These are phyloP conservation scores for Aegilops speltoides DNA, from an alignment of 176 grass and related monocot species.

Conservation along the genomic window DNA sequence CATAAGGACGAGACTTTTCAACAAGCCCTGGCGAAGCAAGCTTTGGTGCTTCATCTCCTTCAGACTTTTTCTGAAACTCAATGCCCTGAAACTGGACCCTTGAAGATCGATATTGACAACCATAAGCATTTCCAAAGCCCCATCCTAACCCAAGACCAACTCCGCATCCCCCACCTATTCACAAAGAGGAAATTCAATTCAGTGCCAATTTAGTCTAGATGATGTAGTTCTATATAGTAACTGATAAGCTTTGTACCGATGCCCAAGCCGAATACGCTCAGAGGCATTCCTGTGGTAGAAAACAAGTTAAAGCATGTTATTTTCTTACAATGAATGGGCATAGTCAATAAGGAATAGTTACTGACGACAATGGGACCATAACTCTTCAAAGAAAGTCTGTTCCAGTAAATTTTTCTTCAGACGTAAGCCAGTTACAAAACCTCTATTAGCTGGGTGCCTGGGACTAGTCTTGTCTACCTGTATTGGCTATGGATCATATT, in stretches of 20 bases:
- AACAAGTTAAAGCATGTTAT: conserved; percentile 22
- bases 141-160: conserved; percentile 85
- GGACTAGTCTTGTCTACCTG: neutral
- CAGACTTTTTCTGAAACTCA: conserved; percentile 66
- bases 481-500: neutral
- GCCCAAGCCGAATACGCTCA: conserved; percentile 81
- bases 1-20: conserved; percentile 52
- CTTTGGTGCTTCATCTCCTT: conserved; percentile 39
- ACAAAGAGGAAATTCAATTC: conserved; percentile 25
- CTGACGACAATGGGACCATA: neutral
- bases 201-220: neutral
- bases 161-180: conserved; percentile 81
- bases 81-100: conserved; percentile 84
- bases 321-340: neutral
- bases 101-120: conserved; percentile 86
- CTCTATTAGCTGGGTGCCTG: neutral
- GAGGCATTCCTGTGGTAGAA: conserved; percentile 78
- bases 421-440: neutral
- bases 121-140: conserved; percentile 90
- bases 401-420: neutral
- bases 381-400: neutral
- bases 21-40: conserved; percentile 28
- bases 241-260: conserved; percentile 54
- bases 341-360: neutral
- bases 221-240: neutral